Evolutionary conservation across 2,329 filamentous ascomycete genomes (phyloP), one percentile per base, ranked within the genome.

Genomic region (Acarospora socialis): DNA sequence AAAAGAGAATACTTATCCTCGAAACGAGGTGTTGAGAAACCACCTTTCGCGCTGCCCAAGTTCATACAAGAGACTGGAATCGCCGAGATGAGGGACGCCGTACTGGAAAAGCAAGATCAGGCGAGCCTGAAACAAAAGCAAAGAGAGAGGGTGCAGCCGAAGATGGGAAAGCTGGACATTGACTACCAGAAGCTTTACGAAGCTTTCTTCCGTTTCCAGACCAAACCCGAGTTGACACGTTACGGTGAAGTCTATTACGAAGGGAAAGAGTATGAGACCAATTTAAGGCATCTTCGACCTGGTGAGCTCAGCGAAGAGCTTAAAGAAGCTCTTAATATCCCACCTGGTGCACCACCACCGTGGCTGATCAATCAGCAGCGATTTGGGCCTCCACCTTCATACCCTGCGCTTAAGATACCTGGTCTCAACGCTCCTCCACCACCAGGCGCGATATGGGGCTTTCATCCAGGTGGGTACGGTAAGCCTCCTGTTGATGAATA

Each of bases 161-260:
- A 95, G 60, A 90, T 94, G 70, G 90, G 90, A 40, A 92, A 90
- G 55, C 67, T 98, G 30, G 90, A 98, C 54, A 95, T 98, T 44
- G 90, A 98, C 56, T 98, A 98, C 55, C 83, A 93, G 52, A 94
- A 90, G 55, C 73, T 95, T 33, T 95, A 95, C 59, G 90, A 95
- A 52, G 90, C 90, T 3, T 98, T 98, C 64, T 98, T 98, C 65
- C 74, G 84, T 37, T 92, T 93, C 52, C 90, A 98, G 60, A 92
- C 83, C 23, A 98, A 98, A 58, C 90, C 90, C 0, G 77, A 84
- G 45, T 62, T 98, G 41, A 95, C 90, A 19, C 73, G 86, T 25
- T 98, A 93, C 46, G 90, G 90, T 23, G 90, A 98, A 55, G 86
- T 98, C n/a, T 98, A 98, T 57, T 95, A 95, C 54, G 90, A 98